Percentiles rank a stretch among this genome's conserved stretches.
phyloP scores from a whole-genome alignment of 163 green algal species.

The Chloromonas sp. region DNA sequence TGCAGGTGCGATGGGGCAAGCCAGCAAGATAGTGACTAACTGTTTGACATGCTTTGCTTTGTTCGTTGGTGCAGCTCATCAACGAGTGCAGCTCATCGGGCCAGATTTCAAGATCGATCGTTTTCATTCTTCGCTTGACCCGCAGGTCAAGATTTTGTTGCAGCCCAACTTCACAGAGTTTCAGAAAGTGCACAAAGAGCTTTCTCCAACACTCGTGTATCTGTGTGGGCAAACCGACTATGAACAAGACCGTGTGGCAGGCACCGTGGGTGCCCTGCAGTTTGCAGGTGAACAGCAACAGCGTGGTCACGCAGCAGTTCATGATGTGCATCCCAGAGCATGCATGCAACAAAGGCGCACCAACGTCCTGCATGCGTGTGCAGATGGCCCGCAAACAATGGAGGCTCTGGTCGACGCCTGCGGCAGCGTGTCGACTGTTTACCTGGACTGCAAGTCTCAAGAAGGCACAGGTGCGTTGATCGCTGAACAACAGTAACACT shows the following conservation, averaged over 20 bases:
- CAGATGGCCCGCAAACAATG: slow-evolving; percentile 2
- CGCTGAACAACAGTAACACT: background rate
- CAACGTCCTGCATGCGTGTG: background rate
- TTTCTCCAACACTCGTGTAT: slow-evolving; percentile 59
- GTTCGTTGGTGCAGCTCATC: too few relatives aligned
- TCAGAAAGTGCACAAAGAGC: slow-evolving; percentile 17
- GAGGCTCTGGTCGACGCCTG: slow-evolving; percentile 3
- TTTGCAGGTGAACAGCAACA: slow-evolving; percentile 18
- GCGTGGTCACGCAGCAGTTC: too few relatives aligned
- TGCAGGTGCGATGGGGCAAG: background rate
- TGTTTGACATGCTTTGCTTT: too few relatives aligned
- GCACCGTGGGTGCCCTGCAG: slow-evolving; percentile 10
- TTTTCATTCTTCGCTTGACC: background rate
- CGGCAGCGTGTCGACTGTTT: slow-evolving; percentile 24
- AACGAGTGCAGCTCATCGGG: too few relatives aligned
- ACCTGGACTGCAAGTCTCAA: slow-evolving; percentile 33
- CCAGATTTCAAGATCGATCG: too few relatives aligned
- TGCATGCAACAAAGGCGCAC: background rate
- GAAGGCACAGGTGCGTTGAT: background rate
- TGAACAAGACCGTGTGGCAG: slow-evolving; percentile 3
- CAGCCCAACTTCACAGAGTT: slow-evolving; percentile 44
- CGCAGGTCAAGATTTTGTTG: slow-evolving; percentile 50
- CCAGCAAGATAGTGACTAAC: background rate
- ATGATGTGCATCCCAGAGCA: background rate
- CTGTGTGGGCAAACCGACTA: slow-evolving; percentile 11